phyloP scores from a whole-genome alignment of 2,329 filamentous ascomycete species.

The Fusarium lyarnte region DNA sequence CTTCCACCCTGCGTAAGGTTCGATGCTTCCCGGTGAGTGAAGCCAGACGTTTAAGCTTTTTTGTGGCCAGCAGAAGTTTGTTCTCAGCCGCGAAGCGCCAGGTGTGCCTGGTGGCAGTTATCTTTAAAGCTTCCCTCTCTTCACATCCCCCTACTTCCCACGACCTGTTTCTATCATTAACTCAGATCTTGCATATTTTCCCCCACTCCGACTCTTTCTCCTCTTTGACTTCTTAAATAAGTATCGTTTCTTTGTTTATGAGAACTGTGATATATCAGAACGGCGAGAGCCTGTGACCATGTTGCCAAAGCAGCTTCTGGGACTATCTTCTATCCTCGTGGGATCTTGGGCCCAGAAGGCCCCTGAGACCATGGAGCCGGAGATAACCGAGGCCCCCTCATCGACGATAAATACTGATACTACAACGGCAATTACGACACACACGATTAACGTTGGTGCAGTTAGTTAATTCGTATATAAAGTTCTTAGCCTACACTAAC shows the following conservation, averaged over 20 bases:
- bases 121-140: background rate
- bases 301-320: background rate
- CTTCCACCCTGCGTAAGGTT: background rate
- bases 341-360: background rate
- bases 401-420: background rate
- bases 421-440: background rate
- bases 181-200: background rate
- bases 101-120: background rate
- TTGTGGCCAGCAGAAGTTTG: background rate
- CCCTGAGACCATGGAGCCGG: background rate
- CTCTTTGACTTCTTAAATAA: background rate
- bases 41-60: background rate
- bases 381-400: background rate
- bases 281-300: background rate
- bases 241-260: background rate
- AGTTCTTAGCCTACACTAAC: background rate
- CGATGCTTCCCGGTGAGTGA: background rate
- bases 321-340: background rate
- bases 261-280: background rate
- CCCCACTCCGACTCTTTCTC: background rate
- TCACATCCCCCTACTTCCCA: background rate
- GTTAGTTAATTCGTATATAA: background rate
- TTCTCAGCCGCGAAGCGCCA: background rate
- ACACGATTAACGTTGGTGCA: background rate
- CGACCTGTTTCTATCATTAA: background rate